Conservation (phyloP, 176 grass and related monocot genomes). For the Aegilops umbellulata region DNA sequence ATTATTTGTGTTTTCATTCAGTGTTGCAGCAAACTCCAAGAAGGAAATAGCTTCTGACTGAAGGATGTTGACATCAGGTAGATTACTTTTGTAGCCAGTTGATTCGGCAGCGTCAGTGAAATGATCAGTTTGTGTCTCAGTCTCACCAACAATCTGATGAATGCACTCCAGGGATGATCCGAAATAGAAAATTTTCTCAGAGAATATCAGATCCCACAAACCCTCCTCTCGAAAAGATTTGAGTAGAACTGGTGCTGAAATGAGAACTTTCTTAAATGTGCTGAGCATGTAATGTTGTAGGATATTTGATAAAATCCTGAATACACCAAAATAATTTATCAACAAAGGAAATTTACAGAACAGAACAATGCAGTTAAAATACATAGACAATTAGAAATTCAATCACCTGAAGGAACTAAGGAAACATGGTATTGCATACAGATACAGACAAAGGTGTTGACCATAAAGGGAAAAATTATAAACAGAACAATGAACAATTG, state of each 20-base stretch:
- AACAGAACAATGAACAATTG: conserved; percentile 7
- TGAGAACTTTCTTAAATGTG: conserved; percentile 87
- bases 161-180: conserved; percentile 46
- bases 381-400: neutral
- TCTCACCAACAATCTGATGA: conserved; percentile 18
- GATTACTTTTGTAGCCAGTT: conserved; percentile 36
- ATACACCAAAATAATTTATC: conserved; percentile 5
- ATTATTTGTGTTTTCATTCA: conserved; percentile 83
- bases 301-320: conserved; percentile 88
- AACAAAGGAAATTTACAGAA: conserved; percentile 26
- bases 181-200: conserved; percentile 94
- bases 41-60: conserved; percentile 96
- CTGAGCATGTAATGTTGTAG: conserved; percentile 89
- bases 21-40: conserved; percentile 93
- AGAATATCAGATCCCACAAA: conserved; percentile 94
- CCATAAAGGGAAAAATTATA: neutral
- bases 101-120: conserved; percentile 30
- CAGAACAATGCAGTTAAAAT: neutral
- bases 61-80: conserved; percentile 53
- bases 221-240: conserved; percentile 81
- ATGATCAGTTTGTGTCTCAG: conserved; percentile 27
- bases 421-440: neutral
- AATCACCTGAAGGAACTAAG: neutral
- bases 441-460: neutral
- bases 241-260: conserved; percentile 84